phyloP scores from a whole-genome alignment of 2,329 filamentous ascomycete genomes.

The Aspergillus fischeri region DNA sequence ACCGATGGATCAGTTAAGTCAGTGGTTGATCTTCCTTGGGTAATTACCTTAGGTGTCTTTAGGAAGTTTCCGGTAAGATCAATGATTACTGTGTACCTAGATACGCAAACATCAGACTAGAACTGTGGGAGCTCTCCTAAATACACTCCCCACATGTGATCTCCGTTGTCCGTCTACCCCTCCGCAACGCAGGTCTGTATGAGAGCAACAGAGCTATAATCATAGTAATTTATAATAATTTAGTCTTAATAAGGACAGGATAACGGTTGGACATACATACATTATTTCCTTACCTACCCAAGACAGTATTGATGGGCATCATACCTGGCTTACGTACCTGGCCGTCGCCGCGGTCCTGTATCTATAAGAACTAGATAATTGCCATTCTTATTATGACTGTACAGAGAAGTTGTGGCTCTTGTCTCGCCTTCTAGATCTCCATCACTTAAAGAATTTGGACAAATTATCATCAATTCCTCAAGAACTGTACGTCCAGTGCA shows the following conservation, averaged over 20 bases:
- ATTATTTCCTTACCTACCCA: background rate
- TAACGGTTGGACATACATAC: background rate
- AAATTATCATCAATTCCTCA: background rate
- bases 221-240: too few species aligned
- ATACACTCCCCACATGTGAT: slow-evolving; percentile 17
- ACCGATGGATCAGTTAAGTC: too few species aligned
- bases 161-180: background rate
- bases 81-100: background rate
- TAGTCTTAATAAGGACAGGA: background rate
- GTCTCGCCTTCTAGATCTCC: too few species aligned
- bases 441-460: background rate
- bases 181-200: background rate
- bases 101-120: background rate
- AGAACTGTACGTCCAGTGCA: background rate
- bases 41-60: too few species aligned
- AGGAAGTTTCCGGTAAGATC: background rate
- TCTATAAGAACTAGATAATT: background rate
- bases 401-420: too few species aligned
- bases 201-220: slow-evolving; percentile 4
- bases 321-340: background rate
- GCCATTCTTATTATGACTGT: too few species aligned
- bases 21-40: too few species aligned
- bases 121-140: background rate
- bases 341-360: background rate
- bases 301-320: background rate